These are phyloP conservation scores for Aspergillus cristatus DNA, from an alignment of 495 filamentous ascomycete species.

Conservation along the genomic window DNA sequence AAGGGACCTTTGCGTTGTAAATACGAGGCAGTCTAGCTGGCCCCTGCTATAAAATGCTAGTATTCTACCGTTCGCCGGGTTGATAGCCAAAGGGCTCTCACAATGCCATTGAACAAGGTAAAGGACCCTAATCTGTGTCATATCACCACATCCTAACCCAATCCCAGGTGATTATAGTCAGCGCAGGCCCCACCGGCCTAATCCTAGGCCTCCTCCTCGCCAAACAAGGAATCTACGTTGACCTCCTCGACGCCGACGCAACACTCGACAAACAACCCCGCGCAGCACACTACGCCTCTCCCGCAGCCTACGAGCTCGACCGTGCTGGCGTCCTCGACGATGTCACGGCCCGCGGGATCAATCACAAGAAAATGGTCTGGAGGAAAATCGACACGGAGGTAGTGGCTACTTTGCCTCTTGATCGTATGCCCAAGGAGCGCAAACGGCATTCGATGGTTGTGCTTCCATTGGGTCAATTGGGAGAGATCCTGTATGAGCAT, in stretches of 20 bases:
- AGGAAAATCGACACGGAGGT: slow-evolving; percentile 33
- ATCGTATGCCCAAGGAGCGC: slow-evolving; percentile 19
- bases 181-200: slow-evolving; percentile 49
- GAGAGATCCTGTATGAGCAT: slow-evolving; percentile 38
- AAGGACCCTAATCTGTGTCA: too few relatives aligned
- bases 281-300: slow-evolving; percentile 42
- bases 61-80: too few relatives aligned
- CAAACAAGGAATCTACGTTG: slow-evolving; percentile 42
- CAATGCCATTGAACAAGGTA: too few relatives aligned
- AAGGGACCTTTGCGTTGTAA: too few relatives aligned
- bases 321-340: slow-evolving; percentile 49
- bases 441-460: slow-evolving; percentile 36
- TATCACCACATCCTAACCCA: too few relatives aligned
- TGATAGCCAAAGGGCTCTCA: too few relatives aligned
- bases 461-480: slow-evolving; percentile 37
- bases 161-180: slow-evolving; percentile 40
- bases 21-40: too few relatives aligned
- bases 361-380: slow-evolving; percentile 44
- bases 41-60: too few relatives aligned
- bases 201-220: slow-evolving; percentile 46
- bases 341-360: slow-evolving; percentile 38
- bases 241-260: slow-evolving; percentile 40
- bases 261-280: slow-evolving; percentile 46
- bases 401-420: slow-evolving; percentile 22
- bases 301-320: slow-evolving; percentile 43